Base-by-base conservation (phyloP, 768 basidiomycete species). In the Leucocoprinus birnbaumii region DNA sequence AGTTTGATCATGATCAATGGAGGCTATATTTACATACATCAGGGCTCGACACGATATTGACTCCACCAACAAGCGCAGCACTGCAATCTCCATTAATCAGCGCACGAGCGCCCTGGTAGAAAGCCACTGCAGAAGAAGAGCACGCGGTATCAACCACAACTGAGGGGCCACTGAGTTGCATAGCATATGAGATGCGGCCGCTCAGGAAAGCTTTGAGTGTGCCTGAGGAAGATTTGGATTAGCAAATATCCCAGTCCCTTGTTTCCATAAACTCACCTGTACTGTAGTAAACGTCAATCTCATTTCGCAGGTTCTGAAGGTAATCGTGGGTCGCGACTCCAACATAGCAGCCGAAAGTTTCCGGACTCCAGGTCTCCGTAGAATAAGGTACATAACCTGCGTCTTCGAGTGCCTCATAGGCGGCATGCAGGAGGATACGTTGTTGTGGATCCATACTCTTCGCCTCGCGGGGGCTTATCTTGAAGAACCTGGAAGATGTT, bases 401-500 rank as follows among this genome's bases (percentile, higher is more conserved):
- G 57, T 82, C 75, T 63, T 89, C 87, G 3, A 90, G 71, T 0
- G 88, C 88, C 54, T 86, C 78, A 51, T 86, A 80, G 3, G 83
- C 85, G 1, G 79, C 75, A 38, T 85, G 86, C 14, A 90, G 73
- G 4, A 90, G 70, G 31, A 90, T 60, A 4, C 89, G 78, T 59
- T 89, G 87, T 59, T 89, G 87, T 6, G 89, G 87, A 62, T 89
- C 86, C 86, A 89, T 89, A 65, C 74, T 80, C 57, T 72, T 79
- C 10, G 87, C 87, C 67, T 89, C 88, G 4, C 88, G 79, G 1
- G 89, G 87, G 38, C 83, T 86, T 43, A 88, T 79, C 40, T 79
- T 82, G 74, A 90, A 91, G 63, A 88, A 87, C 54, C 74, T 75
- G 16, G 5, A 37, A 31, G 34, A 19, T 9, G 25, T 40, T 19